These are phyloP conservation scores for Abortiporus biennis DNA, from an alignment of 1,284 basidiomycete species.

Conservation along the genomic window DNA sequence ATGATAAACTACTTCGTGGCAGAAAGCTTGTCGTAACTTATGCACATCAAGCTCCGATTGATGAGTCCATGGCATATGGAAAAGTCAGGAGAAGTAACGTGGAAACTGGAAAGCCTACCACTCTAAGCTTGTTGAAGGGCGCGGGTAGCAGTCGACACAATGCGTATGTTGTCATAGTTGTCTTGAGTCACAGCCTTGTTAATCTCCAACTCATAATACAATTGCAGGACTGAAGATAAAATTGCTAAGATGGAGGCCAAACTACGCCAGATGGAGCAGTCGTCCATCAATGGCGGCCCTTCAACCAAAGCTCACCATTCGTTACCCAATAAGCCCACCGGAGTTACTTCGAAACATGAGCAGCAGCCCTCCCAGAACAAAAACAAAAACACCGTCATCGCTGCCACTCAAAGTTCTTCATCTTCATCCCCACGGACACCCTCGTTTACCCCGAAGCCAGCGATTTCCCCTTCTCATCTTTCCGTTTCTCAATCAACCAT, in stretches of 20 bases:
- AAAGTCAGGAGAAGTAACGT: slow-evolving; percentile 38
- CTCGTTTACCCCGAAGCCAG: too few relatives aligned
- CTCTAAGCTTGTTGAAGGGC: slow-evolving; percentile 83
- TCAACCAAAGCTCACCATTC: slow-evolving; percentile 40
- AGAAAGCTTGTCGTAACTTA: slow-evolving; percentile 85
- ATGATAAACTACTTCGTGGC: slow-evolving; percentile 82
- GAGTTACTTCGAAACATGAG: neutral
- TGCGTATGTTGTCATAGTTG: slow-evolving; percentile 41
- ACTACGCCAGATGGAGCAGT: slow-evolving; percentile 68
- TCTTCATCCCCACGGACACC: too few relatives aligned
- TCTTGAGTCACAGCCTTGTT: too few relatives aligned
- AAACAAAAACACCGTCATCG: too few relatives aligned
- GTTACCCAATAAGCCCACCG: slow-evolving; percentile 41
- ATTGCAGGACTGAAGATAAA: slow-evolving; percentile 72
- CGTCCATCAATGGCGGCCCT: slow-evolving; percentile 16
- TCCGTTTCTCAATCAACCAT: too few relatives aligned
- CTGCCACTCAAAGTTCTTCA: too few relatives aligned
- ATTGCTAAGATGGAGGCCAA: slow-evolving; percentile 97
- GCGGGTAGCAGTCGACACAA: slow-evolving; percentile 40
- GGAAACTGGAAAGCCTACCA: slow-evolving; percentile 73
- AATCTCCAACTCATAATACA: neutral
- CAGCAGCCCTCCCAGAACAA: too few relatives aligned
- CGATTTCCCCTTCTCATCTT: too few relatives aligned
- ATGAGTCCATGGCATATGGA: slow-evolving; percentile 23
- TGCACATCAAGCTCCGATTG: slow-evolving; percentile 74